These are phyloP conservation scores for Podospora australis DNA, from an alignment of 495 filamentous ascomycete species.

Conservation along the genomic window DNA sequence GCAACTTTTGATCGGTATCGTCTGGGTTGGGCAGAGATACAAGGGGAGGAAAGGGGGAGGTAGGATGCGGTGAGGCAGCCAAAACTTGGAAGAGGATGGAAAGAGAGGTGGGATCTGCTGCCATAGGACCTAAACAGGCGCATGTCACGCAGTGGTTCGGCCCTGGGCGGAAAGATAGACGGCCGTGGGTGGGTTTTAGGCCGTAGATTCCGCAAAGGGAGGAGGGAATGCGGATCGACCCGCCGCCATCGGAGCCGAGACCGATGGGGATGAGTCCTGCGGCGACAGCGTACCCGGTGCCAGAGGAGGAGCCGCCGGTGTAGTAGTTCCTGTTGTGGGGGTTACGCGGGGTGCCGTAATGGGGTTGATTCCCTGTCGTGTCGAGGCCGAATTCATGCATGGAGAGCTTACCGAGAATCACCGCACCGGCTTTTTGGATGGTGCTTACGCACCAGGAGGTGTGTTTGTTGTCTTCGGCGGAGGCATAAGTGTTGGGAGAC, in stretches of 20 bases:
- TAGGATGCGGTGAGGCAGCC: constrained; percentile 61
- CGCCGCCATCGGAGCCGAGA: constrained; percentile 75
- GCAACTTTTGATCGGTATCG: constrained; percentile 25
- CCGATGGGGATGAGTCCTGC: constrained; percentile 74
- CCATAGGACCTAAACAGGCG: constrained; percentile 66
- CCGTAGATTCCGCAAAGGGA: constrained; percentile 77
- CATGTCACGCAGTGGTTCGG: constrained; percentile 53
- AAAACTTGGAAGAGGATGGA: constrained; percentile 66
- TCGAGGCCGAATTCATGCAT: constrained; percentile 84
- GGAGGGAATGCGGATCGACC: constrained; percentile 71
- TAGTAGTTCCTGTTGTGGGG: constrained; percentile 71
- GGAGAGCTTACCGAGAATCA: constrained; percentile 70
- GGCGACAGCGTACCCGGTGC: constrained; percentile 66
- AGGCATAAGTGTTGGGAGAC: constrained; percentile 34
- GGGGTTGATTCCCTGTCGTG: constrained; percentile 77
- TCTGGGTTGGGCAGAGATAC: constrained; percentile 4
- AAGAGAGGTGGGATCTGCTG: constrained; percentile 66
- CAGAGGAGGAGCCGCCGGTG: constrained; percentile 77
- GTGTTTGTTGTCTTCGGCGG: constrained; percentile 37
- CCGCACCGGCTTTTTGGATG: constrained; percentile 65
- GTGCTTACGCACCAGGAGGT: constrained; percentile 66
- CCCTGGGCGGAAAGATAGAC: constrained; percentile 59
- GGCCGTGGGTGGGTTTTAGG: constrained; percentile 71
- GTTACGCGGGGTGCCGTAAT: constrained; percentile 70
- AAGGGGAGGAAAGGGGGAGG: constrained; percentile 39